Evolutionary conservation across 1,284 basidiomycete species (phyloP), one percentile per base, ranked within the genome.

Genomic region (Naganishia albida): DNA sequence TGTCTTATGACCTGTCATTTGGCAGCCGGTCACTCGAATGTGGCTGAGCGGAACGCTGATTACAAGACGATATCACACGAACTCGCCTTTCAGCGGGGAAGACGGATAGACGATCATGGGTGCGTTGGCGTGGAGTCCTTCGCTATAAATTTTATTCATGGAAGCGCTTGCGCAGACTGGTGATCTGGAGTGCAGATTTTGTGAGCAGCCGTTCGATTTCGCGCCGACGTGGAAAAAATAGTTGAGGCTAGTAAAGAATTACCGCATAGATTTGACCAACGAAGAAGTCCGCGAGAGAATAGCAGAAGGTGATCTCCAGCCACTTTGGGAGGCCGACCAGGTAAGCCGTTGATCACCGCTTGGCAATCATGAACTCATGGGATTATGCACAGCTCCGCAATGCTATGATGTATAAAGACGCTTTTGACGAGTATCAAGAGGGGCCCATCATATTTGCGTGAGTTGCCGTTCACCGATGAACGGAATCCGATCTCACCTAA

Each of bases 1-100:
- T 99, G 96, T 79, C 93, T 99, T 80, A 81, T 99, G 72, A 97
- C 95, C 0, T 75, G 75, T 63, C 96, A 99, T 78, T 84, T 99
- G 52, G 93, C 96, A 16, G 94, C 96, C 7, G 96, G 96, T 3
- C 93, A 95, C 72, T 76, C 83, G 7, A 96, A 95, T 72, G 83
- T 91, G 12, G 88, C 89, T 25, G 95, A 99, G 76, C 85, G 96
- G 18, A 95, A 98, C 73, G 85, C 87, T 34, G 96, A 99, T 77
- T 99, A 94, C 73, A 82, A 85, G 68, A 98, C 94, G 7, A 95
- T 99, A 67, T 83, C 82, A 2, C 83, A 85, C 62, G 92, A 89
- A 0, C 77, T 99, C 20, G 87, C 89, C 67, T 98, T 99, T 76
- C 82, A 88, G 50, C 87, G 88, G 69, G 96, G 95, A 28, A 93